Base-by-base conservation (phyloP, 2,329 filamentous ascomycete species). In the Geosmithia flava region DNA sequence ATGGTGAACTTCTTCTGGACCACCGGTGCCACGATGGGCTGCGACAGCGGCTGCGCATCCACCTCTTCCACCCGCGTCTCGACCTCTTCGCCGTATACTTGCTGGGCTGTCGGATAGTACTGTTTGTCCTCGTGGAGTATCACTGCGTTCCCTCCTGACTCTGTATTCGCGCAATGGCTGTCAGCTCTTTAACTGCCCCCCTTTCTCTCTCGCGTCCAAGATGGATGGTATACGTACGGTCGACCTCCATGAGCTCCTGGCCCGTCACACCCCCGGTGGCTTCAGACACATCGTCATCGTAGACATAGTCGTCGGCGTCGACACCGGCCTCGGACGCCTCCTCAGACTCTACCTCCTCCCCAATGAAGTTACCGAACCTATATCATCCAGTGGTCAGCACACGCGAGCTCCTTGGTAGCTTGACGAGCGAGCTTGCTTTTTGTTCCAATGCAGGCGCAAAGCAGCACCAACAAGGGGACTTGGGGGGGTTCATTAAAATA, bases 81-180 rank as follows among this genome's bases (percentile, higher is more conserved):
- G 58, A 98, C 93, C 67, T 93, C 90, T 57, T 82, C 77, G 47
- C 93, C 93, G 63, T 97, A 98, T 42, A 95, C 83, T 65, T 98
- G 93, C 61, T 91, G 83, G 49, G 93, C 93, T n/a, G 90, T 95
- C 29, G 93, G 93, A 62, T 98, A 98, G 67, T 98, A 98, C 64
- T 97, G 93, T 67, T 98, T 98, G 70, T 98, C 93, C 73, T 98
- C 93, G 68, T 98, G 93, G 44, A 98, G 78, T 50, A 98, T 78
- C n/a, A 98, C 89, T 47, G 93, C 91, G 65, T 97, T 98, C 5
- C 90, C 96, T 3, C 91, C 87, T 15, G 86, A 89, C 64, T 88
- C 80, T 78, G 54, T 8, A 30, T 52, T 49, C 47, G 46, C 43
- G n/a, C 29, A 42, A 13, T 13, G 27, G 29, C 23, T 27, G 41